Base-by-base conservation (phyloP, 2,329 filamentous ascomycete species). In the Diplocarpon mali region DNA sequence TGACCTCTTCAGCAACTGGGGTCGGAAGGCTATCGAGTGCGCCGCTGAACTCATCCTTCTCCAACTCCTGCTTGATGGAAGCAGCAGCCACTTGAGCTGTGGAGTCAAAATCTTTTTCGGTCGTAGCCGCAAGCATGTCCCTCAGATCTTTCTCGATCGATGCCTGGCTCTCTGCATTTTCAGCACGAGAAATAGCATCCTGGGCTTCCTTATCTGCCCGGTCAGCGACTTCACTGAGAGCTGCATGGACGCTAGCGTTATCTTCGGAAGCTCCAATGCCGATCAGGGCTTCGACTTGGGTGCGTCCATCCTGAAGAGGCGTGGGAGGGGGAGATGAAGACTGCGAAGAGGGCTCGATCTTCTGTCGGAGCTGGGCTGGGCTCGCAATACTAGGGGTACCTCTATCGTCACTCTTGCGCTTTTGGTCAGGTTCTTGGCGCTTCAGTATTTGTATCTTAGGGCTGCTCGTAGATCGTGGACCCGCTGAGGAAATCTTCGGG, bases 181-280 rank as follows among this genome's bases (percentile, higher is more conserved):
- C 49, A 55, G 56, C 64, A 43, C 73, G 67, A 38, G 73, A 75
- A 45, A 86, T 65, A 37, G 81, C 51, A 36, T 83, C 75, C 55
- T 80, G 77, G 2, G 83, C 79, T 57, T 79, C 67, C 51, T 73
- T 71, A 42, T 74, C 69, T 36, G 76, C 70, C 53, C 74, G 65
- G 49, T 70, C 67, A 35, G 80, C 83, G 51, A 88, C 68, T 35
- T 78, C 79, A 52, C 70, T 74, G 34, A 88, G 69, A 20, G 83
- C 80, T 45, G 85, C 77, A 15, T 82, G 71, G 27, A 92, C 83
- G 40, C 80, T 83, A 62, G 86, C 81, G 53, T 70, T 76, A 37
- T 64, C 58, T 14, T 38, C 40, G 30, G 54, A 44, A 13, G 61
- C 59, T 29, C 51, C 57, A 38, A 59, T 62, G 7, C 58, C 58